phyloP scores from a whole-genome alignment of 1,284 basidiomycete genomes.

The Sanghuangporus weigelae region DNA sequence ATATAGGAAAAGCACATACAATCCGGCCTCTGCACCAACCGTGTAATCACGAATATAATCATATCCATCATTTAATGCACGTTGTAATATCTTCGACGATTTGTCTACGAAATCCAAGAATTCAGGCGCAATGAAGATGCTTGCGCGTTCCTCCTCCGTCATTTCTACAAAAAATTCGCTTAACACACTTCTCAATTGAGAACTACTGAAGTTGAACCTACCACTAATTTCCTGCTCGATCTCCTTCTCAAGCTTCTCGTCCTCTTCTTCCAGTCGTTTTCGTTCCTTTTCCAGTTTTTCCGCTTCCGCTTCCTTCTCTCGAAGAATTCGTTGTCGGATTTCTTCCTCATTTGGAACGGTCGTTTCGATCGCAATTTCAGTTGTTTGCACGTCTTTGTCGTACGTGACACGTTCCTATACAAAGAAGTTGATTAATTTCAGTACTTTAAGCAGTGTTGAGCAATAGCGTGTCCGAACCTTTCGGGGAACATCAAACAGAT shows the following conservation, averaged over 20 bases:
- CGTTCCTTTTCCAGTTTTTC: conserved; percentile 68
- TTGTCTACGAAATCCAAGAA: conserved; percentile 93
- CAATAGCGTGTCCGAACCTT: conserved; percentile 44
- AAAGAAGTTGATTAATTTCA: conserved; percentile 9
- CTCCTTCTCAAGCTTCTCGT: conserved; percentile 70
- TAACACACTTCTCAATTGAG: not conserved
- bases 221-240: conserved; percentile 80
- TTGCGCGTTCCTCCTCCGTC: conserved; percentile 76
- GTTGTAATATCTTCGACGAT: conserved; percentile 92
- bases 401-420: conserved; percentile 82
- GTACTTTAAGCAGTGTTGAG: not conserved
- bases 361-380: conserved; percentile 49
- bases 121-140: conserved; percentile 80
- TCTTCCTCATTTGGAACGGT: conserved; percentile 61
- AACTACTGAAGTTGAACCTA: conserved; percentile 23
- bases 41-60: conserved; percentile 97
- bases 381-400: conserved; percentile 91
- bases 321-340: conserved; percentile 61
- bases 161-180: conserved; percentile 48
- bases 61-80: conserved; percentile 94
- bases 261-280: conserved; percentile 72
- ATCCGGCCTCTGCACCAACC: conserved; percentile 70
- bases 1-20: conserved; percentile 39
- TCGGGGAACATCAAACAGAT: conserved; percentile 85
- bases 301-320: conserved; percentile 61